Percentiles rank a stretch among this genome's conserved stretches.
Evolutionary conservation across 306 rosid genomes (phyloP).

Genomic region (Trifolium repens): DNA sequence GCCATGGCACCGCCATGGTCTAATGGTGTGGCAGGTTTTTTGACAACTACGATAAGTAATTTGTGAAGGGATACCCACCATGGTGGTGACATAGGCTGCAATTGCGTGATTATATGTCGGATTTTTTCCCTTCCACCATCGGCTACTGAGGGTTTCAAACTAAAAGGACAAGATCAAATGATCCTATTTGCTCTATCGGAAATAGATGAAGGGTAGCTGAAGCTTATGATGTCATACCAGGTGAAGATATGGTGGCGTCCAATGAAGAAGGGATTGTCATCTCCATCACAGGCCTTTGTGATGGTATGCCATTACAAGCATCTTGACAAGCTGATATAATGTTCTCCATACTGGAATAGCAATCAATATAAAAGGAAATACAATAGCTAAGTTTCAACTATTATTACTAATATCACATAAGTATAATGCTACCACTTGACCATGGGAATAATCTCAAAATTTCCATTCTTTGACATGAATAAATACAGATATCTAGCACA

Average conservation of each 20-base stretch:
- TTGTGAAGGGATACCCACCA: too few relatives aligned
- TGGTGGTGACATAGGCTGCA: not conserved
- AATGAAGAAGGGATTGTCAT: slow-evolving; percentile 78
- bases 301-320: slow-evolving; percentile 67
- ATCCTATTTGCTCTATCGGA: not conserved
- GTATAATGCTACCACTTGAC: not conserved
- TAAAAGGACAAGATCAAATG: slow-evolving; percentile 3
- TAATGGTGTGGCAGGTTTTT: not conserved
- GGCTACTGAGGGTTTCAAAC: not conserved
- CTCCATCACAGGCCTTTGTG: slow-evolving; percentile 66
- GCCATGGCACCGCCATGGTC: not conserved
- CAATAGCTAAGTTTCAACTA: slow-evolving; percentile 10
- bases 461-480: not conserved
- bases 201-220: slow-evolving; percentile 14
- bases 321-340: slow-evolving; percentile 68
- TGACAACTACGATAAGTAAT: not conserved
- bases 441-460: not conserved
- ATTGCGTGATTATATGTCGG: not conserved
- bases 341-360: slow-evolving; percentile 57
- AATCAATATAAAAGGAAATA: slow-evolving; percentile 13
- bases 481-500: slow-evolving; percentile 11
- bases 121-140: not conserved
- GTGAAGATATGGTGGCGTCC: slow-evolving; percentile 73
- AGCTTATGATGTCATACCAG: slow-evolving; percentile 48
- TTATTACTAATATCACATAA: not conserved